A percentile compares a stretch with the other conserved stretches of the same genome.
phyloP scores from a whole-genome alignment of 2,329 filamentous ascomycete species.

The Fusarium fujikuroi region DNA sequence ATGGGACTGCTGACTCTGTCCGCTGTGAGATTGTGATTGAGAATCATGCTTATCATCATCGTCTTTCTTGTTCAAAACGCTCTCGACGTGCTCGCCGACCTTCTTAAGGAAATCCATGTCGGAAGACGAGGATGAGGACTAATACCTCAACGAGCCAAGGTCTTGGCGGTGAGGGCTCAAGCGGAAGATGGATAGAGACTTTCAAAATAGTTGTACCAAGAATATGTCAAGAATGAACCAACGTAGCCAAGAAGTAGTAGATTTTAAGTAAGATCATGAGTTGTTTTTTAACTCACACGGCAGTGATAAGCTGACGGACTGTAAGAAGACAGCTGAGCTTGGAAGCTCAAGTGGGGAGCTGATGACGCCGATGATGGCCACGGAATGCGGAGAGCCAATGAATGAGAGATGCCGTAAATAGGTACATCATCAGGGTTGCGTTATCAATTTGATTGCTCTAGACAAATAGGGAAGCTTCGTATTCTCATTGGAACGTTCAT shows the following conservation, averaged over 20 bases:
- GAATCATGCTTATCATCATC: conserved; percentile 55
- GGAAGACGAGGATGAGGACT: conserved; percentile 2
- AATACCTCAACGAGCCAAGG: background rate
- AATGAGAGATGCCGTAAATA: conserved; percentile 8
- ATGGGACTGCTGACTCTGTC: conserved; percentile 8
- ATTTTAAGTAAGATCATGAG: conserved; percentile 16
- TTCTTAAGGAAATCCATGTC: conserved; percentile 53
- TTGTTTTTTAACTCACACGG: conserved; percentile 14
- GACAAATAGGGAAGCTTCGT: conserved; percentile 9
- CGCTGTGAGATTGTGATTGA: conserved; percentile 48
- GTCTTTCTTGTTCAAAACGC: conserved; percentile 48
- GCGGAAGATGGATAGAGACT: background rate
- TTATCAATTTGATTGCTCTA: conserved; percentile 12
- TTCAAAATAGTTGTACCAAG: background rate
- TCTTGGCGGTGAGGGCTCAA: conserved; percentile 1
- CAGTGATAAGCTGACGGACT: conserved; percentile 32
- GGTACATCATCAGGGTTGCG: background rate
- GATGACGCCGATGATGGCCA: conserved; percentile 22
- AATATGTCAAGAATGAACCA: background rate
- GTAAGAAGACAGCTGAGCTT: conserved; percentile 20
- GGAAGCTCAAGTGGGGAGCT: conserved; percentile 29
- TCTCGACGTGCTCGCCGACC: conserved; percentile 37
- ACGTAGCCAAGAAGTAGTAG: conserved; percentile 14
- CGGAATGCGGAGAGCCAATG: conserved; percentile 25
- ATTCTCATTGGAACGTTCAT: conserved; percentile 7